Evolutionary conservation across 2,329 filamentous ascomycete genomes (phyloP).

Genomic region (Lachnellula subtilissima): DNA sequence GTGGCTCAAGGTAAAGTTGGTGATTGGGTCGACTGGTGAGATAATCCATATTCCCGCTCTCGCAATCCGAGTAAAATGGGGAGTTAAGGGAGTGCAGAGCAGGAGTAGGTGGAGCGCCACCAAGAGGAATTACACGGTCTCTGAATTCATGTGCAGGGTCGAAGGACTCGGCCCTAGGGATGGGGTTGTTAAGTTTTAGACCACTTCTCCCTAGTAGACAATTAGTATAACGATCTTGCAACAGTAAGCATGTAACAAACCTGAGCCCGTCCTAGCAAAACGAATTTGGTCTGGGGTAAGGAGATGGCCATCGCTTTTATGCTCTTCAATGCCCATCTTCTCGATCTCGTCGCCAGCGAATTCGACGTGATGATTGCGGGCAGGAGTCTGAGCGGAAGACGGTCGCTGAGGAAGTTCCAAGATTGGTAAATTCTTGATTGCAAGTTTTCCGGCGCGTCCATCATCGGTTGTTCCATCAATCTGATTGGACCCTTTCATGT

Average conservation of each 20-base stretch:
- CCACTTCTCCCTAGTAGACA: background rate
- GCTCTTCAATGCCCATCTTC: background rate
- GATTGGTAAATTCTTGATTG: background rate
- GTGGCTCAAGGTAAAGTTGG: background rate
- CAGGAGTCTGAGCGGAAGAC: background rate
- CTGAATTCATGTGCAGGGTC: conserved; percentile 1
- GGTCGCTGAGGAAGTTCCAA: background rate
- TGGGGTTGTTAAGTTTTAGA: background rate
- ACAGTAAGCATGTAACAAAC: too few relatives aligned
- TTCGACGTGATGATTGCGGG: conserved; percentile 46
- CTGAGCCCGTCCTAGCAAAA: background rate
- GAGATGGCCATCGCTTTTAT: background rate
- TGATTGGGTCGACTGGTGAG: background rate
- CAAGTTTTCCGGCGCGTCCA: conserved; percentile 6
- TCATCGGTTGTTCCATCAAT: background rate
- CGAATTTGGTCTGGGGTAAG: background rate
- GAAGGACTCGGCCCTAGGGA: background rate
- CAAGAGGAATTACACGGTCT: conserved; percentile 17
- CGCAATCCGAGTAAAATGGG: conserved; percentile 30
- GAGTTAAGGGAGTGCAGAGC: conserved; percentile 36
- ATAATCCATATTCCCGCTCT: conserved; percentile 17
- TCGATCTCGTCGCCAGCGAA: conserved; percentile 40
- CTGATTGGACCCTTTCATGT: background rate
- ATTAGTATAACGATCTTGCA: too few relatives aligned
- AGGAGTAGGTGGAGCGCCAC: conserved; percentile 27